phyloP scores from a whole-genome alignment of 225 moss, liverwort and hornwort genomes.

The Bryoerythrophyllum caledonicum region DNA sequence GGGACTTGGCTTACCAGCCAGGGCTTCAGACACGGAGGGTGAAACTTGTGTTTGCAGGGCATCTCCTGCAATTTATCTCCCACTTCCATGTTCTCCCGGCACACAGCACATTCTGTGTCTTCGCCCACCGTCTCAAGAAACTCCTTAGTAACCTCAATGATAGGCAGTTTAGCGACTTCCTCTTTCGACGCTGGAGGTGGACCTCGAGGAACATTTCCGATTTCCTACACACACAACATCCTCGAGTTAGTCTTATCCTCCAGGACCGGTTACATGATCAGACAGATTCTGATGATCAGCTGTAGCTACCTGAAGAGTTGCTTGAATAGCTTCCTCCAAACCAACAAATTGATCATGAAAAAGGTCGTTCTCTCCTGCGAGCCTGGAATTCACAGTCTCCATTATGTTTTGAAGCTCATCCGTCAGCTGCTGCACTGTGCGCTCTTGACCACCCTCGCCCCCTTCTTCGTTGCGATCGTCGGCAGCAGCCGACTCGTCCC shows the following conservation, averaged over 20 bases:
- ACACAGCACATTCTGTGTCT: constrained; percentile 84
- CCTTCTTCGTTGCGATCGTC: constrained; percentile 39
- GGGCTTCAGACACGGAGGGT: constrained; percentile 84
- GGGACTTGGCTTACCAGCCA: constrained; percentile 65
- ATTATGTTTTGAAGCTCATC: constrained; percentile 69
- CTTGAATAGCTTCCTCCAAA: constrained; percentile 86
- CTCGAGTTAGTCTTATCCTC: constrained; percentile 1
- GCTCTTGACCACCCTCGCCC: constrained; percentile 34
- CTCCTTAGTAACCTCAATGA: constrained; percentile 67
- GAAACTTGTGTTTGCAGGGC: constrained; percentile 96
- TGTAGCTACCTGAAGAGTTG: constrained; percentile 72
- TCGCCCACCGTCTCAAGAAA: constrained; percentile 63
- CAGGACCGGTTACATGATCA: neutral
- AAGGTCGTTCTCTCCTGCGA: constrained; percentile 34
- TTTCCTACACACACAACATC: constrained; percentile 51
- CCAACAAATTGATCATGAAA: constrained; percentile 62
- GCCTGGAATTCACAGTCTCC: constrained; percentile 41
- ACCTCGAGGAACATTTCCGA: constrained; percentile 71
- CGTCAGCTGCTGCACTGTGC: constrained; percentile 64
- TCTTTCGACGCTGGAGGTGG: constrained; percentile 96
- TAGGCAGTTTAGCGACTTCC: constrained; percentile 86
- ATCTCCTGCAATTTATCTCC: constrained; percentile 92
- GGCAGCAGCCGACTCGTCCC: constrained; percentile 29
- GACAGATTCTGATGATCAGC: neutral
- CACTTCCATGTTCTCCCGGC: constrained; percentile 62